phyloP scores from a whole-genome alignment of 1,284 basidiomycete genomes.

The Marasmius sp. region DNA sequence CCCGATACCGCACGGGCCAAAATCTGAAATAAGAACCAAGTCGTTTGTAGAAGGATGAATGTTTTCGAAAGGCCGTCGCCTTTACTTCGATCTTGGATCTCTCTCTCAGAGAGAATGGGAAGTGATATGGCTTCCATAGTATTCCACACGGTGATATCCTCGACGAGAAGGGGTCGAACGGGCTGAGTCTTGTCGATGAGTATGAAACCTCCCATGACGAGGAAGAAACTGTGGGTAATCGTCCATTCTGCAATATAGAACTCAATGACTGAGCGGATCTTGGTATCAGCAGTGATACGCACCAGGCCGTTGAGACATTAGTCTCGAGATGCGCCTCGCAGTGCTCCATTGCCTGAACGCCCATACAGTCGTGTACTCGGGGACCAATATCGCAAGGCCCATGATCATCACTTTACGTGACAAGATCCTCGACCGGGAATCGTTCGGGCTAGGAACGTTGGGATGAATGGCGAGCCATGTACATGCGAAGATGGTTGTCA shows the following conservation, averaged over 20 bases:
- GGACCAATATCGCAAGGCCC: not conserved
- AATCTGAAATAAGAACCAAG: conserved; percentile 4
- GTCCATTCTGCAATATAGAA: not conserved
- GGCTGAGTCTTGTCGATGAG: not conserved
- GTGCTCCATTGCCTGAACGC: not conserved
- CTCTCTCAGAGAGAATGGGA: not conserved
- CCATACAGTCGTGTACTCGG: not conserved
- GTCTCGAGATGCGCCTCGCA: not conserved
- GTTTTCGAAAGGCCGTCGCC: conserved; percentile 4
- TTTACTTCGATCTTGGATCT: conserved; percentile 7
- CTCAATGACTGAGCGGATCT: not conserved
- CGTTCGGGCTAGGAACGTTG: not conserved
- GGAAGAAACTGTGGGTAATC: not conserved
- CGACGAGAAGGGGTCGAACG: not conserved
- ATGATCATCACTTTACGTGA: not conserved
- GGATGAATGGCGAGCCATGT: conserved; percentile 9
- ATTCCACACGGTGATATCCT: not conserved
- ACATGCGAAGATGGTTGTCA: conserved; percentile 8
- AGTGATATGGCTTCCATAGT: no score
- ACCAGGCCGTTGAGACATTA: not conserved
- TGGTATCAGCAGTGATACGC: not conserved
- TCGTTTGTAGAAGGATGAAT: conserved; percentile 4
- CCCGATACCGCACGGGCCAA: not conserved
- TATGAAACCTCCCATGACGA: conserved; percentile 6
- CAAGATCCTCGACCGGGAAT: not conserved